Percentiles rank a stretch among this genome's conserved stretches.
These are phyloP conservation scores for Cystoderma amianthinum DNA, from an alignment of 768 basidiomycete genomes.

Conservation along the genomic window DNA sequence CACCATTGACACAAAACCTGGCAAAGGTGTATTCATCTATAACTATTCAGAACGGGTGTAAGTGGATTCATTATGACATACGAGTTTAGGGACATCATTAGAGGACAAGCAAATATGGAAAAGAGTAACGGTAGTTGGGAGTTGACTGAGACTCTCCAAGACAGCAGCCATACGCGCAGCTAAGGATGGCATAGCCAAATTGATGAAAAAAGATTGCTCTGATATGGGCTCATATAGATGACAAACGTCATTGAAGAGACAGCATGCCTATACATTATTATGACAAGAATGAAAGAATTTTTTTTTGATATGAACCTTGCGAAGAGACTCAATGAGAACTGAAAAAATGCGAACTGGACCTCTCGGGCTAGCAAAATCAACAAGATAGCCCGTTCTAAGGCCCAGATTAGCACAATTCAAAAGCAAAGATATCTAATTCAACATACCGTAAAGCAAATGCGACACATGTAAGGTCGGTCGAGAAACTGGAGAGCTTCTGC, in stretches of 20 bases:
- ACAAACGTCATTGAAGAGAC: conserved; percentile 30
- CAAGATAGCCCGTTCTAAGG: conserved; percentile 39
- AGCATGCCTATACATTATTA: conserved; percentile 8
- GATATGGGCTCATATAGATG: conserved; percentile 39
- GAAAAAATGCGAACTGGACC: conserved; percentile 26
- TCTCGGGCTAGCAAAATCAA: conserved; percentile 35
- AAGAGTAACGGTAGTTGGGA: too few relatives aligned
- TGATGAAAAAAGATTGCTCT: conserved; percentile 52
- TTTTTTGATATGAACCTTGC: conserved; percentile 17
- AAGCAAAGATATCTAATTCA: not conserved
- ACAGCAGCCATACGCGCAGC: conserved; percentile 3
- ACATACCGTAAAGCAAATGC: conserved; percentile 35
- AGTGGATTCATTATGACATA: too few relatives aligned
- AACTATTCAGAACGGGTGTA: too few relatives aligned
- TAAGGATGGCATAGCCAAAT: conserved; percentile 21
- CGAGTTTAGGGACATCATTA: too few relatives aligned
- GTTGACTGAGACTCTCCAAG: not conserved
- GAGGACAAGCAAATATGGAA: too few relatives aligned
- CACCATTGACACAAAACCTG: too few relatives aligned
- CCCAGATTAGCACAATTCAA: not conserved
- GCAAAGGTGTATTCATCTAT: too few relatives aligned
- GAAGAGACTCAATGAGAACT: conserved; percentile 28
- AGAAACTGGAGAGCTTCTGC: conserved; percentile 15
- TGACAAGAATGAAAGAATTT: not conserved
- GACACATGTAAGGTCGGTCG: conserved; percentile 33